phyloP scores from a whole-genome alignment of 306 rosid species.

The Acacia crassicarpa region DNA sequence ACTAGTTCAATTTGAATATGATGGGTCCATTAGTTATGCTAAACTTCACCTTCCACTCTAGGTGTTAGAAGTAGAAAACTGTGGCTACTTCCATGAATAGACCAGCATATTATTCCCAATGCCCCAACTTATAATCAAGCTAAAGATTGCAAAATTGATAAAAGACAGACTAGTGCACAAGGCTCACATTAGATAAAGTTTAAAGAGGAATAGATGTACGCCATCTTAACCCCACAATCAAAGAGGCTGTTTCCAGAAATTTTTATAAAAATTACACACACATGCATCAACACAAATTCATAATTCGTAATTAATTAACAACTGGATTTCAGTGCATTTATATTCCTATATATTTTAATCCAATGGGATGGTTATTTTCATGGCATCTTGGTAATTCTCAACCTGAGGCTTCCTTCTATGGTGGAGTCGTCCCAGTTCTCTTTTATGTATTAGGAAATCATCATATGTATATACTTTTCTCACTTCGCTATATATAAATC shows the following conservation, averaged over 20 bases:
- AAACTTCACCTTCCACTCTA: not conserved
- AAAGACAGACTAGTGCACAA: no score
- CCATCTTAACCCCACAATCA: no score
- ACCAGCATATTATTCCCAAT: not conserved
- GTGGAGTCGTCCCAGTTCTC: not conserved
- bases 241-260: no score
- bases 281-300: not conserved
- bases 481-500: not conserved
- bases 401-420: not conserved
- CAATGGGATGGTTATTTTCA: not conserved
- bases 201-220: no score
- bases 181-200: no score
- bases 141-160: not conserved
- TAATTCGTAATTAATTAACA: not conserved
- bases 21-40: not conserved
- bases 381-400: not conserved
- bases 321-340: not conserved
- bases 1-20: constrained; percentile 3
- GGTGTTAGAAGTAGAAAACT: not conserved
- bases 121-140: not conserved
- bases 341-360: not conserved
- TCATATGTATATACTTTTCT: not conserved
- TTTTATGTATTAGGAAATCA: not conserved
- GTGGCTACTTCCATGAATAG: not conserved
- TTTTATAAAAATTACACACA: not conserved